These are phyloP conservation scores for Penicillium dipodomyicola DNA, from an alignment of 495 filamentous ascomycete genomes.

Conservation along the genomic window DNA sequence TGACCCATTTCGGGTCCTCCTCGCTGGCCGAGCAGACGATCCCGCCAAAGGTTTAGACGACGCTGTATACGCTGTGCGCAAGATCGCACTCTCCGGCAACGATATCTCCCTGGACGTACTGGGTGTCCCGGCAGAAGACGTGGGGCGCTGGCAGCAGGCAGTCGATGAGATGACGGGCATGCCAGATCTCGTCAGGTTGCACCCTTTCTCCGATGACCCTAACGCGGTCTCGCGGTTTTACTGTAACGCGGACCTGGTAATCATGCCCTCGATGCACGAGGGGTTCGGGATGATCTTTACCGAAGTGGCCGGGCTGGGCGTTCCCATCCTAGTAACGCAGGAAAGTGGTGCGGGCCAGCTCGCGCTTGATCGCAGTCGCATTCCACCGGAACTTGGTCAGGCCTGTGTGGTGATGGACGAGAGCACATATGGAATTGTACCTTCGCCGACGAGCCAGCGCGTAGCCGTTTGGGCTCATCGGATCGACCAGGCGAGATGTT, in stretches of 20 bases:
- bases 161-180: constrained; percentile 1
- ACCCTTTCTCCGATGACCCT: not conserved
- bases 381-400: not conserved
- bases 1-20: not conserved
- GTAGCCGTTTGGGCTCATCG: constrained; percentile 2
- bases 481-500: constrained; percentile 2
- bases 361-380: constrained; percentile 2
- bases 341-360: not conserved
- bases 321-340: not conserved
- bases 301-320: not conserved
- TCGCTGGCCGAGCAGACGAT: constrained; percentile 1
- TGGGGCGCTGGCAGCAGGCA: not conserved
- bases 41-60: constrained; percentile 3
- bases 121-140: not conserved
- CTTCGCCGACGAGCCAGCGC: not conserved
- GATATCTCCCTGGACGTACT: constrained; percentile 1
- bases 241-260: not conserved
- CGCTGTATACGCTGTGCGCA: not conserved
- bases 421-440: constrained; percentile 1
- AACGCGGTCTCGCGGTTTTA: not conserved
- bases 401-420: constrained; percentile 4
- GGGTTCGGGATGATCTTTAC: constrained; percentile 1
- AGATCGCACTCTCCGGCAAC: not conserved
- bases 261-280: constrained; percentile 2
- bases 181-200: not conserved